phyloP scores from a whole-genome alignment of 2,329 filamentous ascomycete species.

The Xylogone sp. region DNA sequence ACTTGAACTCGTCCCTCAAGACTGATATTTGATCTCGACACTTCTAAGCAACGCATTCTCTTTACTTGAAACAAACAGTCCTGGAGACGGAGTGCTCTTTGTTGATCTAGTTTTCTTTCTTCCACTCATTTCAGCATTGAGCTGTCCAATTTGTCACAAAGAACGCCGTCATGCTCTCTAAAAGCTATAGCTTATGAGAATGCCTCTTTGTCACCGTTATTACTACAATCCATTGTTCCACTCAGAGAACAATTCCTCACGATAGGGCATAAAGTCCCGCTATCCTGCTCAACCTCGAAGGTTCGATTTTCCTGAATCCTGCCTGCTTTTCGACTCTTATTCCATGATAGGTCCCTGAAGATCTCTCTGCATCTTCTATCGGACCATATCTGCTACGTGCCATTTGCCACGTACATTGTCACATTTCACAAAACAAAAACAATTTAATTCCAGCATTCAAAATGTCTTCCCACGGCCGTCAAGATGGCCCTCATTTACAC shows the following conservation, averaged over 20 bases:
- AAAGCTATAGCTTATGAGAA: slow-evolving; percentile 14
- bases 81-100: slow-evolving; percentile 7
- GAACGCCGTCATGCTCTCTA: neutral
- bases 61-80: neutral
- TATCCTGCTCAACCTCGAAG: slow-evolving; percentile 1
- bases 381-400: slow-evolving; percentile 3
- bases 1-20: too few species aligned
- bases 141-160: neutral
- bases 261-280: slow-evolving; percentile 1
- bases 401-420: too few species aligned
- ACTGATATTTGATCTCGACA: too few species aligned
- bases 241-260: slow-evolving; percentile 13
- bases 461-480: neutral
- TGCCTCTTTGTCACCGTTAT: slow-evolving; percentile 14
- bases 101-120: slow-evolving; percentile 3
- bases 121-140: neutral
- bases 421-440: neutral
- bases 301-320: slow-evolving; percentile 5
- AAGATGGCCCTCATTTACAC: neutral
- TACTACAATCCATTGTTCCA: slow-evolving; percentile 8
- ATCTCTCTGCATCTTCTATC: slow-evolving; percentile 1
- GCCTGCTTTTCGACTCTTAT: slow-evolving; percentile 2
- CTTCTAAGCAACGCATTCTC: too few species aligned
- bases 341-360: neutral
- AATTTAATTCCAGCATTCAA: neutral